Conservation (phyloP, 305 asterid species). For the Ilex paraguariensis region DNA sequence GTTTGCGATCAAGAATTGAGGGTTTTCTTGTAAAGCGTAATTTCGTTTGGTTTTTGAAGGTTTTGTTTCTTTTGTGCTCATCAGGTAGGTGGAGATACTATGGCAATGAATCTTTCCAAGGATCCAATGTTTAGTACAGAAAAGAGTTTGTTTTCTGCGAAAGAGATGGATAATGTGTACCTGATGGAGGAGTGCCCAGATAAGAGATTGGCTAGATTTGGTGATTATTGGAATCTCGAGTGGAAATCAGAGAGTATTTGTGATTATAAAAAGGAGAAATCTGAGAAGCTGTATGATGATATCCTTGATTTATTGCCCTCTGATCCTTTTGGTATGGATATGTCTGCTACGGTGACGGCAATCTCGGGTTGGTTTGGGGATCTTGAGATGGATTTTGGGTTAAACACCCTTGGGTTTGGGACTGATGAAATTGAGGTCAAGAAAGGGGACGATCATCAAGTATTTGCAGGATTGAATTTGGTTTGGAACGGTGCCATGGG, state of each 20-base stretch:
- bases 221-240: conserved; percentile 15
- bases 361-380: conserved; percentile 50
- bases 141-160: conserved; percentile 21
- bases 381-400: conserved; percentile 24
- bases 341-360: conserved; percentile 33
- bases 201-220: conserved; percentile 20
- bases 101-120: conserved; percentile 29
- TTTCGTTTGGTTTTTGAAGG: conserved; percentile 1
- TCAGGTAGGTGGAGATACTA: conserved; percentile 14
- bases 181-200: conserved; percentile 20
- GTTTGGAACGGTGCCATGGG: conserved; percentile 31
- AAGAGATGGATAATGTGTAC: conserved; percentile 26
- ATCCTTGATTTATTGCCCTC: conserved; percentile 42
- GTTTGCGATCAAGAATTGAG: conserved; percentile 22
- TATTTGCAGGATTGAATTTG: conserved; percentile 34
- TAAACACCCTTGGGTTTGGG: conserved; percentile 27
- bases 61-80: conserved; percentile 5
- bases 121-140: conserved; percentile 2
- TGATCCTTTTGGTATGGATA: conserved; percentile 70
- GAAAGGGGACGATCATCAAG: conserved; percentile 24
- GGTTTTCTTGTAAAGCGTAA: conserved; percentile 16
- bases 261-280: conserved; percentile 7
- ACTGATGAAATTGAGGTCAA: conserved; percentile 24
- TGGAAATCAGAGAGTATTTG: conserved; percentile 9
- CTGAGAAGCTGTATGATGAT: conserved; percentile 34